Base-by-base conservation (phyloP, 495 filamentous ascomycete species). In the Pseudomonodictys pantanalensis region DNA sequence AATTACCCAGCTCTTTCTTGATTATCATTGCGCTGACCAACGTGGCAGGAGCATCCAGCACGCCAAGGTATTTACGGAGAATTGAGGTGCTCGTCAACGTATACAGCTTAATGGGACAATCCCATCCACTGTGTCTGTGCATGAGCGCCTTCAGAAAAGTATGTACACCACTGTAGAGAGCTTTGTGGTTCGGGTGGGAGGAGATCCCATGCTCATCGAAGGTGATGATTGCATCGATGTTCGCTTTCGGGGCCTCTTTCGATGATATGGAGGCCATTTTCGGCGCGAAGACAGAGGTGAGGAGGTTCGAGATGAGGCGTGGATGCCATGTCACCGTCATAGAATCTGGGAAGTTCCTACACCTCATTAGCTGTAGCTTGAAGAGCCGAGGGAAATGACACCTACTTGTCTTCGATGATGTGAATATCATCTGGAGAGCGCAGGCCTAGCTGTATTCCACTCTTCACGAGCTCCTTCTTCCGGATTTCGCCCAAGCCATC, bases 171-270 rank as follows among this genome's bases (percentile, higher is more conserved):
- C 89, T 80, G 69, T 90, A 90, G 0, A 96, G 82, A 2, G 88
- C 88, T 42, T 88, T 88, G 73, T 98, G 93, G 73, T 98, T 98
- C 11, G 89, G 87, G 72, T 98, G 93, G 35, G 79, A 78, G 52
- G 89, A 95, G 20, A 98, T 77, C 30, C 93, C 93, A 62, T 74
- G 39, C 12, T 71, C 63, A 74, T 98, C 93, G 71, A 98, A 98
- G 7, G 93, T 97, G 49, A 98, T 77, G 56, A 97, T 78, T 26
- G 83, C 79, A 70, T 95, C 89, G 65, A 96, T 88, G 8, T 81
- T 82, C 2, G 85, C 82, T 28, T 62, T 55, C 4, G 68, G 71
- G 6, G 67, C 54, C 25, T 49, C 68, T 12, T 69, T 76, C 6
- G 67, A 59, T 52, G 72, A 68, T 8, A 73, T 62, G 3, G 60